phyloP scores from a whole-genome alignment of 2,329 filamentous ascomycete genomes.

The Pestalotiopsis sp. region DNA sequence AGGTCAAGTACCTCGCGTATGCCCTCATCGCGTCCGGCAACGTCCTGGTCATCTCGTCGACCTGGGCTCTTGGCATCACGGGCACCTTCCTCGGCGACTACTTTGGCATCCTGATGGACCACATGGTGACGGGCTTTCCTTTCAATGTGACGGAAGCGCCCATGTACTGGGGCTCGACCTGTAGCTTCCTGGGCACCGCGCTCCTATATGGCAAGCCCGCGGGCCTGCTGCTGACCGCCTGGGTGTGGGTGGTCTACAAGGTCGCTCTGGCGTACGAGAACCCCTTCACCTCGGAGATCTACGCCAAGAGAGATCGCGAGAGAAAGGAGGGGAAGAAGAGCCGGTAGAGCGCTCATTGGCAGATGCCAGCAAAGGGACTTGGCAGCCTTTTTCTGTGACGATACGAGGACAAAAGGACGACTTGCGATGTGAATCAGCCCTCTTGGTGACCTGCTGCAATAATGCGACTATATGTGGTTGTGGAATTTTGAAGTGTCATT shows the following conservation, averaged over 20 bases:
- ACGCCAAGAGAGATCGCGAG: conserved; percentile 77
- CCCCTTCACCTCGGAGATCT: conserved; percentile 92
- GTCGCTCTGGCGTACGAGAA: conserved; percentile 87
- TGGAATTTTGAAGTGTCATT: neutral
- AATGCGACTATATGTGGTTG: neutral
- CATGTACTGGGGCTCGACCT: conserved; percentile 95
- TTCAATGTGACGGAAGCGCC: conserved; percentile 90
- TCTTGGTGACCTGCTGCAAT: neutral
- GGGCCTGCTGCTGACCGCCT: conserved; percentile 73
- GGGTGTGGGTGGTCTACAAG: conserved; percentile 79
- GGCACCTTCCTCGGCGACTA: conserved; percentile 98
- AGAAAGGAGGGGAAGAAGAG: conserved; percentile 52
- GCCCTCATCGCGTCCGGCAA: conserved; percentile 77
- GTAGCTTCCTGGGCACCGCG: conserved; percentile 89
- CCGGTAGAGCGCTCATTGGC: conserved; percentile 36
- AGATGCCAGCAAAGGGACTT: neutral
- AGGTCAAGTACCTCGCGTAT: conserved; percentile 66
- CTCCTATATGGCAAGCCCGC: conserved; percentile 86
- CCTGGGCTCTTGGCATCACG: conserved; percentile 89
- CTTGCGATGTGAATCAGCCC: neutral
- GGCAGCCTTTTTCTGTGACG: neutral
- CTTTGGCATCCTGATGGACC: conserved; percentile 97
- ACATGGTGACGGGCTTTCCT: conserved; percentile 91
- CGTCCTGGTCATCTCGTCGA: conserved; percentile 82
- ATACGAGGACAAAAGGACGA: neutral